These are phyloP conservation scores for Boletus rubropictus DNA, from an alignment of 768 basidiomycete species.

Conservation along the genomic window DNA sequence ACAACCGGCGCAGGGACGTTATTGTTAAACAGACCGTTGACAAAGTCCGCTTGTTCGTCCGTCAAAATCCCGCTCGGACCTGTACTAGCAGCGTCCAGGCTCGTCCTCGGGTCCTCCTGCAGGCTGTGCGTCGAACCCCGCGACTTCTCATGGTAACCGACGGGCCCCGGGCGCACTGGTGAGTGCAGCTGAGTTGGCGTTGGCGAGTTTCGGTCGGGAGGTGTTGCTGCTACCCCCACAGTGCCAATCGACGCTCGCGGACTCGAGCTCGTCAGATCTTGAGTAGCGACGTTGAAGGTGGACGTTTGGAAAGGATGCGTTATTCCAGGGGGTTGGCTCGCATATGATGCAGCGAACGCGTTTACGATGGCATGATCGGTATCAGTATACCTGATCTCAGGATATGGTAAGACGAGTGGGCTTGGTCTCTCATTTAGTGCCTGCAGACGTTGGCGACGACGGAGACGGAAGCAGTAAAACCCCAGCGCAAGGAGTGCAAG, in stretches of 20 bases:
- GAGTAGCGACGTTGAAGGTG: not conserved
- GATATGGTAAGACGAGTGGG: conserved; percentile 5
- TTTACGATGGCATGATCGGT: not conserved
- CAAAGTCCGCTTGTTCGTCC: conserved; percentile 24
- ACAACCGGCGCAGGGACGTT: conserved; percentile 25
- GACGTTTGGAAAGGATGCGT: conserved; percentile 7
- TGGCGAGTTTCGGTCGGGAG: not conserved
- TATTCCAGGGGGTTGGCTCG: not conserved
- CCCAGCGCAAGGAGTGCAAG: conserved; percentile 13
- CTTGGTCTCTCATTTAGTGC: conserved; percentile 1
- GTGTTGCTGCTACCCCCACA: not conserved
- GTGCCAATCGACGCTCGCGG: not conserved
- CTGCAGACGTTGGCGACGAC: not conserved
- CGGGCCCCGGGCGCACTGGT: not conserved
- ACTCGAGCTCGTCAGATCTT: not conserved
- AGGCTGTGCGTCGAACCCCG: not conserved
- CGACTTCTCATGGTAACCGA: conserved; percentile 14
- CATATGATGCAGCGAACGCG: conserved; percentile 1
- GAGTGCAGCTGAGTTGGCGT: not conserved
- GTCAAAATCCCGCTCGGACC: conserved; percentile 7
- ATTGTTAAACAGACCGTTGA: conserved; percentile 20
- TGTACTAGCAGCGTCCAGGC: not conserved
- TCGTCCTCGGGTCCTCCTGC: not conserved
- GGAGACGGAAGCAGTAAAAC: conserved; percentile 11
- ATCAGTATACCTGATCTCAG: conserved; percentile 4